Conservation (phyloP, 2,329 filamentous ascomycete genomes). For the Botryotinia convoluta region DNA sequence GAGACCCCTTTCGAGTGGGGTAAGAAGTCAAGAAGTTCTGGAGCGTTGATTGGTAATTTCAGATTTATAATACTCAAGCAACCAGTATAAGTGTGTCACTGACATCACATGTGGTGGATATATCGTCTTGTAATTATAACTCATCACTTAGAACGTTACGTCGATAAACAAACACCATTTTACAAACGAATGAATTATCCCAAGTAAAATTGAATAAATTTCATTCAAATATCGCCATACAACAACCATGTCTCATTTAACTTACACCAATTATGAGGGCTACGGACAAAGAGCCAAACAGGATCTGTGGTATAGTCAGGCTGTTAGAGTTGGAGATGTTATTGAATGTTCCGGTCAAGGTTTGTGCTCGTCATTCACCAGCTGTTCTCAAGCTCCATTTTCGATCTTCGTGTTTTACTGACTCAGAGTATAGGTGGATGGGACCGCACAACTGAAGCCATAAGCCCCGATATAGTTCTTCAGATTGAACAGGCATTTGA, state of each 20-base stretch:
- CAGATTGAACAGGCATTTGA: conserved; percentile 54
- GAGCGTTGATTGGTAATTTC: background rate
- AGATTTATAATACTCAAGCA: background rate
- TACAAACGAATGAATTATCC: background rate
- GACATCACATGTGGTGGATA: background rate
- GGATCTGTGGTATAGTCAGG: conserved; percentile 44
- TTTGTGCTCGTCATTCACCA: conserved; percentile 26
- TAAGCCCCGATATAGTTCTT: conserved; percentile 41
- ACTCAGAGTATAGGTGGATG: conserved; percentile 38
- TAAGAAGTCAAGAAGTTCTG: background rate
- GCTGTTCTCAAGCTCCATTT: background rate
- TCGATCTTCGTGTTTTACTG: background rate
- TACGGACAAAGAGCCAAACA: background rate
- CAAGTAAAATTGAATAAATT: too few species aligned
- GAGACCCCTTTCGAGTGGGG: background rate
- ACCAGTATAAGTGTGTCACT: background rate
- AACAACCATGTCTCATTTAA: background rate
- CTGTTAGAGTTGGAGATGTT: conserved; percentile 47
- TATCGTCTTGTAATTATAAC: background rate
- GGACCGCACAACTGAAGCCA: conserved; percentile 32
- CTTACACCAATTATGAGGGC: background rate
- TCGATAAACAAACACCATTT: background rate
- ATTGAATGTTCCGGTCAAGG: conserved; percentile 50
- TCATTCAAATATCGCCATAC: background rate
- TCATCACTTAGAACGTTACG: background rate